These are phyloP conservation scores for Dipteronia sinensis DNA, from an alignment of 345 rosid species.

Conservation along the genomic window DNA sequence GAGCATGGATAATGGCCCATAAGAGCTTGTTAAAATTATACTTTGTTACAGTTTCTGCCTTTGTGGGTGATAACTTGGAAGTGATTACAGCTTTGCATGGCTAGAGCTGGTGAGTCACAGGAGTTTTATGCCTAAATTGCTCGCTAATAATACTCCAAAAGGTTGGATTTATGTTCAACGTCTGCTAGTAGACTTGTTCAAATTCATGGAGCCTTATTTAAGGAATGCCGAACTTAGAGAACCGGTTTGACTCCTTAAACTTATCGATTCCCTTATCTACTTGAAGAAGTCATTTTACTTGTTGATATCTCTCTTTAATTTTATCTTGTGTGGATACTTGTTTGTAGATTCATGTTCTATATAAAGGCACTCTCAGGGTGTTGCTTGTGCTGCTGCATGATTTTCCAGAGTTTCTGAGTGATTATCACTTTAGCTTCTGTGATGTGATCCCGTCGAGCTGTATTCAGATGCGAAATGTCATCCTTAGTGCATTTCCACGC, in stretches of 20 bases:
- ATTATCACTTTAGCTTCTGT: conserved; percentile 44
- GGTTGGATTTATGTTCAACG: conserved; percentile 42
- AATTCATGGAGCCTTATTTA: conserved; percentile 44
- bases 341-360: conserved; percentile 35
- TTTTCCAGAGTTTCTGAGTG: conserved; percentile 46
- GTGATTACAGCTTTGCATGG: conserved; percentile 43
- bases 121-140: conserved; percentile 47
- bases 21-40: not conserved
- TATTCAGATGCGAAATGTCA: conserved; percentile 45
- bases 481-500: conserved; percentile 43
- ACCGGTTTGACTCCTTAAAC: conserved; percentile 31
- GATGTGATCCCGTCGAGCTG: conserved; percentile 49
- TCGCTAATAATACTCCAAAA: conserved; percentile 33
- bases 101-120: conserved; percentile 43
- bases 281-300: not conserved
- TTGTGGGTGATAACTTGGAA: not conserved
- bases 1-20: not conserved
- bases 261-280: not conserved
- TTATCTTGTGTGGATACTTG: not conserved
- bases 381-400: conserved; percentile 45
- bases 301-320: not conserved
- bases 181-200: conserved; percentile 42
- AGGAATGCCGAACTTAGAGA: conserved; percentile 38
- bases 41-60: not conserved
- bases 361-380: conserved; percentile 44